phyloP scores from a whole-genome alignment of 805 yeast species.

The Candida succiphila region DNA sequence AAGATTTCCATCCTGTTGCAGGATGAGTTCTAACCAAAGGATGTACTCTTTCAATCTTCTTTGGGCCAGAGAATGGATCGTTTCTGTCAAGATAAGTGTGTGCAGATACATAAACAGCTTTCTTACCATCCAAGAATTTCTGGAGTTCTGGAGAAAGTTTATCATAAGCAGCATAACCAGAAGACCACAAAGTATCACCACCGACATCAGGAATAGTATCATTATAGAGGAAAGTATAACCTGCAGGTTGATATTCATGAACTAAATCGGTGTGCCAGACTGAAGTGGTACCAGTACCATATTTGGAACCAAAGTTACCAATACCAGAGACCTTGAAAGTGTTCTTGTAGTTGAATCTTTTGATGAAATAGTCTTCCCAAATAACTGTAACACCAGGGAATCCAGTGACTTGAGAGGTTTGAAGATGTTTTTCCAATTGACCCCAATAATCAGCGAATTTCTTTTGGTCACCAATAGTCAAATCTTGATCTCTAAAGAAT shows the following conservation, averaged over 20 bases:
- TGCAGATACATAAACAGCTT: slow-evolving; percentile 32
- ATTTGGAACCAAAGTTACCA: slow-evolving; percentile 13
- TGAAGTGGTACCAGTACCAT: slow-evolving; percentile 11
- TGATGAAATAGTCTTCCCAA: slow-evolving; percentile 30
- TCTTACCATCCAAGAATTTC: slow-evolving; percentile 41
- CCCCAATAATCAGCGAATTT: slow-evolving; percentile 38
- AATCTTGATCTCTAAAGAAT: slow-evolving; percentile 40
- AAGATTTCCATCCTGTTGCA: slow-evolving; percentile 51
- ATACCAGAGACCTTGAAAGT: slow-evolving; percentile 13
- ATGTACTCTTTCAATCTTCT: slow-evolving; percentile 44
- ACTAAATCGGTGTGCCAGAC: slow-evolving; percentile 46
- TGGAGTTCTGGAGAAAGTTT: slow-evolving; percentile 42
- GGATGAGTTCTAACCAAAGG: slow-evolving; percentile 59
- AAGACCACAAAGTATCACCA: slow-evolving; percentile 48
- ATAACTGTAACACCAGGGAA: slow-evolving; percentile 29
- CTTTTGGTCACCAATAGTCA: too few species aligned
- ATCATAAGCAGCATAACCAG: slow-evolving; percentile 51
- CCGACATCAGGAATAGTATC: slow-evolving; percentile 41
- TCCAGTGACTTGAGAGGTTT: slow-evolving; percentile 24
- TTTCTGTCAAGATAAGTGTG: slow-evolving; percentile 28
- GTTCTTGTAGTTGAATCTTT: slow-evolving; percentile 13
- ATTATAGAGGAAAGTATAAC: slow-evolving; percentile 42
- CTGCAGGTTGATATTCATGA: slow-evolving; percentile 49
- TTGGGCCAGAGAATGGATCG: slow-evolving; percentile 36
- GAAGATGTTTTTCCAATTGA: slow-evolving; percentile 30